phyloP scores from a whole-genome alignment of 2,329 filamentous ascomycete species.

The Penicillium glabrum region DNA sequence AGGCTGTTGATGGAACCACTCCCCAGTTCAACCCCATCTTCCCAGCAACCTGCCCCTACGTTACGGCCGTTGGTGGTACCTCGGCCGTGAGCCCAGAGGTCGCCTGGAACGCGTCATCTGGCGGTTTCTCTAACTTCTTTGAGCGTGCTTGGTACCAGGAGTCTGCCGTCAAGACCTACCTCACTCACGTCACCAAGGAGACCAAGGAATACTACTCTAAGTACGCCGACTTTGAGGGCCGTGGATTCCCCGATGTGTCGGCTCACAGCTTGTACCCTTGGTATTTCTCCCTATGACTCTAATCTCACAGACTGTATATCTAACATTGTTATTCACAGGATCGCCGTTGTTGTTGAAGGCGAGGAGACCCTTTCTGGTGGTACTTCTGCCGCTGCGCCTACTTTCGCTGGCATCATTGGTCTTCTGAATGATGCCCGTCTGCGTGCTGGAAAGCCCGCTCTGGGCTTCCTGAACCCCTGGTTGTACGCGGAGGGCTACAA shows the following conservation, averaged over 20 bases:
- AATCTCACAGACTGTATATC: neutral
- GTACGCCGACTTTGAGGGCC: constrained; percentile 53
- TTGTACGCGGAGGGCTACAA: constrained; percentile 51
- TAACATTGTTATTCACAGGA: constrained; percentile 5
- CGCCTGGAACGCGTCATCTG: constrained; percentile 46
- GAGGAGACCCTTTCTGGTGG: constrained; percentile 14
- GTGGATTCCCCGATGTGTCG: constrained; percentile 60
- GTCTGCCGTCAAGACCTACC: constrained; percentile 45
- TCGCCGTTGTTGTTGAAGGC: constrained; percentile 16
- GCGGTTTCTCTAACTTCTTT: constrained; percentile 56
- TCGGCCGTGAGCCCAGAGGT: constrained; percentile 48
- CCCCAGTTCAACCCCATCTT: constrained; percentile 62
- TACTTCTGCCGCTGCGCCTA: constrained; percentile 51
- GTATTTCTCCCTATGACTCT: constrained; percentile 29
- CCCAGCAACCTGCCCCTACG: constrained; percentile 66
- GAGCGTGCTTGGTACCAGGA: constrained; percentile 50
- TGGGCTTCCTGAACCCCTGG: constrained; percentile 61
- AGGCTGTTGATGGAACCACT: constrained; percentile 58
- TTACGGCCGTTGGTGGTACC: constrained; percentile 66
- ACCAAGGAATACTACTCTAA: constrained; percentile 41
- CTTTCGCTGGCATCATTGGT: constrained; percentile 57
- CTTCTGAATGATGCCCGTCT: constrained; percentile 61
- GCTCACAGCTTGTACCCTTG: constrained; percentile 53
- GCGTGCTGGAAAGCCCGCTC: constrained; percentile 47
- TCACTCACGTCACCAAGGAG: constrained; percentile 37